Conservation (phyloP, 2,329 filamentous ascomycete species). For the Spiromastix sp. region DNA sequence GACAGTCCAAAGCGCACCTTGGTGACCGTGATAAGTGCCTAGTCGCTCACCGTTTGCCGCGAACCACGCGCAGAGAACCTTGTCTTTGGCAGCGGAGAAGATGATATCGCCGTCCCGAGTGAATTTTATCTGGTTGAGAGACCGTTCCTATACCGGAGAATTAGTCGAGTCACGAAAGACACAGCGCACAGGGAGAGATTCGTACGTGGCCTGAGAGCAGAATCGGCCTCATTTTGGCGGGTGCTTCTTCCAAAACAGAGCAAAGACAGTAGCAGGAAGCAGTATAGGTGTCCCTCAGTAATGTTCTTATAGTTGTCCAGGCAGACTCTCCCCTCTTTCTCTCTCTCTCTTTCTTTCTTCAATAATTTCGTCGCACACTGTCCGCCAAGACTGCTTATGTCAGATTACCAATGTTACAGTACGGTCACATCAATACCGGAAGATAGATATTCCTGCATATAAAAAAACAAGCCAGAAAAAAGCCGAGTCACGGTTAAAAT, state of each 20-base stretch:
- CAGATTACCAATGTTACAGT: constrained; percentile 1
- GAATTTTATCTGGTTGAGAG: constrained; percentile 91
- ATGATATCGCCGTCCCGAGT: constrained; percentile 93
- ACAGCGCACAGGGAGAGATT: constrained; percentile 3
- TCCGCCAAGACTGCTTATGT: constrained; percentile 5
- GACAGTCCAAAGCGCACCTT: constrained; percentile 97
- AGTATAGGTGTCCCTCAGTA: too few species aligned
- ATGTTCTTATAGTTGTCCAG: not conserved
- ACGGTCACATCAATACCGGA: not conserved
- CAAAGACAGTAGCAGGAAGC: too few species aligned
- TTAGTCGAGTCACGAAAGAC: not conserved
- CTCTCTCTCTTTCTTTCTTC: not conserved
- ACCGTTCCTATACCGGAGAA: constrained; percentile 55
- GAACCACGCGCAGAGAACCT: constrained; percentile 94
- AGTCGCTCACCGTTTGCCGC: constrained; percentile 96
- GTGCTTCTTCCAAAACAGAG: too few species aligned
- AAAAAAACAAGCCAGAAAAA: too few species aligned
- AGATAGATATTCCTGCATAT: constrained; percentile 1
- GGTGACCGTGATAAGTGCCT: constrained; percentile 92
- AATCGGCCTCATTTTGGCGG: constrained; percentile 81
- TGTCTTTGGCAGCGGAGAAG: constrained; percentile 93
- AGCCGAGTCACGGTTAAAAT: too few species aligned
- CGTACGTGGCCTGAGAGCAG: constrained; percentile 82
- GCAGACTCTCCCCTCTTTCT: not conserved
- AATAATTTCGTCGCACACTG: constrained; percentile 9